phyloP scores from a whole-genome alignment of 1,139 yeast genomes.

The Williopsis jadinii region DNA sequence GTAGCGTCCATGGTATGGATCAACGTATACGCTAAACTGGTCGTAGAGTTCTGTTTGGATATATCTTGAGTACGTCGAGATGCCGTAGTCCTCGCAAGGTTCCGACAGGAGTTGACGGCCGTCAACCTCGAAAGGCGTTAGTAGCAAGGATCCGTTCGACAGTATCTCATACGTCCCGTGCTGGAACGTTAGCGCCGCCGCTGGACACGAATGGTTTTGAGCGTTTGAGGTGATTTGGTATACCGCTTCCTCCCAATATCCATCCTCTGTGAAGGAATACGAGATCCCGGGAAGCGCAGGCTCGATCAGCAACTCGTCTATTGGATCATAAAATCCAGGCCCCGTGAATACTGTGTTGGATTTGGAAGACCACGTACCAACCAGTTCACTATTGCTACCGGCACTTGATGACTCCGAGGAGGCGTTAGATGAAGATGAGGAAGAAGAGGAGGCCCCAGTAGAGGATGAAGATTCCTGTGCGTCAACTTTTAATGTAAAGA shows the following conservation, averaged over 20 bases:
- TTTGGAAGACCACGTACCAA: constrained; percentile 95
- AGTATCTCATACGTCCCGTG: constrained; percentile 73
- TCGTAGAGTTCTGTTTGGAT: constrained; percentile 57
- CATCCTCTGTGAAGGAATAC: constrained; percentile 88
- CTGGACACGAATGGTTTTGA: constrained; percentile 69
- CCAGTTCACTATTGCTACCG: constrained; percentile 24
- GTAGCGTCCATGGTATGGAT: constrained; percentile 77
- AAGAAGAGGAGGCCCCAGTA: no score
- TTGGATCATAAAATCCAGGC: constrained; percentile 93
- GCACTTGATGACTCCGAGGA: no score
- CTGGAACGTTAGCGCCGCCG: constrained; percentile 77
- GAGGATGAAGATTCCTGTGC: not conserved
- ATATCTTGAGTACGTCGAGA: constrained; percentile 65
- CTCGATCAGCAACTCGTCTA: constrained; percentile 86
- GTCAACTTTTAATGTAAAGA: not conserved
- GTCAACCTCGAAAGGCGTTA: constrained; percentile 77
- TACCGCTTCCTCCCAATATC: constrained; percentile 82
- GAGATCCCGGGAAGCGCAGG: constrained; percentile 94
- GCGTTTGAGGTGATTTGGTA: constrained; percentile 75
- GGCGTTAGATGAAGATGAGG: no score
- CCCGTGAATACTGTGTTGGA: constrained; percentile 95
- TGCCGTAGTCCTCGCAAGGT: constrained; percentile 61
- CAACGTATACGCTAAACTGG: constrained; percentile 54
- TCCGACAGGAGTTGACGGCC: constrained; percentile 88
- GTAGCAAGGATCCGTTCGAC: constrained; percentile 57